These are phyloP conservation scores for Silene latifolia DNA, from an alignment of 148 eudicot species.

Conservation along the genomic window DNA sequence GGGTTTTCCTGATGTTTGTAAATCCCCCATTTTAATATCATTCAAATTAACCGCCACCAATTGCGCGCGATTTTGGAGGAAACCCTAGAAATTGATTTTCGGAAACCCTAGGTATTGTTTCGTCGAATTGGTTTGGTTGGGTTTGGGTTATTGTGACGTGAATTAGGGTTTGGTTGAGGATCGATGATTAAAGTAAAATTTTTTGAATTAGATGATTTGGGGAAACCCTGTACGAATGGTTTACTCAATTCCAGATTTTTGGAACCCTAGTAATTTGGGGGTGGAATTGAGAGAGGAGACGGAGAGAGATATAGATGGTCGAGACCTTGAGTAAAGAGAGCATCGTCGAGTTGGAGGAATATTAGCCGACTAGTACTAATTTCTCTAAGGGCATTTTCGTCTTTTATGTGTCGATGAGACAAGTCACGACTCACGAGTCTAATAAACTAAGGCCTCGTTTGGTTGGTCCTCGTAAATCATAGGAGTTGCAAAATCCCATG, in stretches of 20 bases:
- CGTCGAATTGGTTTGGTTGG: background rate
- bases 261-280: background rate
- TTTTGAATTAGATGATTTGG: background rate
- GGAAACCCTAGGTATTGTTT: background rate
- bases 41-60: background rate
- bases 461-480: too few relatives aligned
- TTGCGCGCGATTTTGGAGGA: background rate
- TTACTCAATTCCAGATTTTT: background rate
- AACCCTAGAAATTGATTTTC: background rate
- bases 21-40: constrained; percentile 41
- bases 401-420: too few relatives aligned
- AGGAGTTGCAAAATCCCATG: too few relatives aligned
- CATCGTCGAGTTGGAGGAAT: too few relatives aligned
- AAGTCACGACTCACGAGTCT: too few relatives aligned
- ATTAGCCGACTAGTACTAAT: too few relatives aligned
- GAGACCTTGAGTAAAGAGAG: too few relatives aligned
- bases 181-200: background rate
- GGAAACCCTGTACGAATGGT: background rate
- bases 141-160: background rate
- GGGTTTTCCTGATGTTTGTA: constrained; percentile 75
- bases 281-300: background rate
- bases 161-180: background rate
- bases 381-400: too few relatives aligned
- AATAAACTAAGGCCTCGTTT: too few relatives aligned
- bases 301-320: too few relatives aligned